Conservation (phyloP, 176 grass and related monocot genomes). For the Miscanthus lutarioriparius region DNA sequence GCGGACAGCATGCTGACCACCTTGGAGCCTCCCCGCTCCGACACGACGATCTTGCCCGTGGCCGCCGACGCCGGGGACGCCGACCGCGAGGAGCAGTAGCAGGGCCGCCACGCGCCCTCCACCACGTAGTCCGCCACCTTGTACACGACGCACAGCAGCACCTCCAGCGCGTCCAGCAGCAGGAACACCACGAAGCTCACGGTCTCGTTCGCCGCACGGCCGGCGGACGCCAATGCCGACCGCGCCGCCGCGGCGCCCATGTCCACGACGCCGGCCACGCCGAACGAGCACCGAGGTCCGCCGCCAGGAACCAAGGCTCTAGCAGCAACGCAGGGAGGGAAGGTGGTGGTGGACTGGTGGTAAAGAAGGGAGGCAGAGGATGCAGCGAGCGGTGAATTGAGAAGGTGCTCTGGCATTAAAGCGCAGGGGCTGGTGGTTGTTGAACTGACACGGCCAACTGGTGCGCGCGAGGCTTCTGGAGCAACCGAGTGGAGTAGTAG, state of each 20-base stretch:
- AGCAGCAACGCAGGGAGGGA: not conserved
- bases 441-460: slow-evolving; percentile 63
- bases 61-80: slow-evolving; percentile 25
- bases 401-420: slow-evolving; percentile 44
- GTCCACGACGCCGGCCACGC: not conserved
- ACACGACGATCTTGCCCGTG: slow-evolving; percentile 75
- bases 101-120: slow-evolving; percentile 86
- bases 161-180: slow-evolving; percentile 73
- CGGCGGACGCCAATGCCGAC: slow-evolving; percentile 64
- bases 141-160: slow-evolving; percentile 72
- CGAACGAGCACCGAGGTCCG: no score
- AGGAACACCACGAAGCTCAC: slow-evolving; percentile 84
- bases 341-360: not conserved
- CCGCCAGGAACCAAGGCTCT: not conserved
- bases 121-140: slow-evolving; percentile 75
- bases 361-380: not conserved
- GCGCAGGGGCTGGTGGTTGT: slow-evolving; percentile 63
- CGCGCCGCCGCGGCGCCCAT: slow-evolving; percentile 46
- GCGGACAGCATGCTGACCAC: slow-evolving; percentile 73
- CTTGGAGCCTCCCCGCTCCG: slow-evolving; percentile 83
- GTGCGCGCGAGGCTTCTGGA: not conserved
- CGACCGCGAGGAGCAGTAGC: slow-evolving; percentile 78
- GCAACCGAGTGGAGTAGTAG: not conserved
- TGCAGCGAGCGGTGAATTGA: slow-evolving; percentile 34
- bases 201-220: slow-evolving; percentile 64